phyloP scores from a whole-genome alignment of 140 eudicot species.

The Bidens hawaiensis region DNA sequence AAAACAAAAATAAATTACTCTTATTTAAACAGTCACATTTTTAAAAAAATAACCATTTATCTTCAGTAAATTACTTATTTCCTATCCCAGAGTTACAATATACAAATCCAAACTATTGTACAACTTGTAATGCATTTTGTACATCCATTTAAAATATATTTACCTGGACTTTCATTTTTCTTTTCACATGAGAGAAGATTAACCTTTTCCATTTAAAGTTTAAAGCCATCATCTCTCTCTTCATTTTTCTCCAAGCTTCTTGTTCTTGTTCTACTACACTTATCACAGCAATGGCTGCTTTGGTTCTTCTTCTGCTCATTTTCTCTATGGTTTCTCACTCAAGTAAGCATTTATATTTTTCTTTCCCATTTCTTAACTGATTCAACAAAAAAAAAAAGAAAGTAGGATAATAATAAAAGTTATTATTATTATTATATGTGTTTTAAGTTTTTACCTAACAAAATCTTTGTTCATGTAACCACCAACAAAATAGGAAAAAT shows the following conservation, averaged over 20 bases:
- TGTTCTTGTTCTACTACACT: neutral
- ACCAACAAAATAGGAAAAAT: neutral
- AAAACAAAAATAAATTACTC: too few species aligned
- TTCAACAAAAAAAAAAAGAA: neutral
- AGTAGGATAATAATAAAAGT: too few species aligned
- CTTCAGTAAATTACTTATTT: too few species aligned
- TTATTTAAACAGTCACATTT: too few species aligned
- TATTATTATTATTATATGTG: neutral
- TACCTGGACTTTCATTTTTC: neutral
- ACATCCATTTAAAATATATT: neutral
- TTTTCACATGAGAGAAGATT: neutral
- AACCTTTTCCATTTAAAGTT: conserved; percentile 20
- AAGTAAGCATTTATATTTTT: conserved; percentile 42
- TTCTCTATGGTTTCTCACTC: conserved; percentile 45
- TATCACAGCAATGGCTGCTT: conserved; percentile 29
- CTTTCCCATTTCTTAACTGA: neutral
- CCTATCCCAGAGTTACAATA: conserved; percentile 4
- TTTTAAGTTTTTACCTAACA: neutral
- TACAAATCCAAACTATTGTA: neutral
- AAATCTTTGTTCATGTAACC: neutral
- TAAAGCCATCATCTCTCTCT: conserved; percentile 8
- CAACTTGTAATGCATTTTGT: conserved; percentile 2
- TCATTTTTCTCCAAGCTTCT: conserved; percentile 22
- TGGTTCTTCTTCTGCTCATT: conserved; percentile 31
- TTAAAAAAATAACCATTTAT: too few species aligned